Percentiles rank a stretch among this genome's conserved stretches.
Evolutionary conservation across 768 basidiomycete genomes (phyloP).

Genomic region (Wakefieldia striispora): DNA sequence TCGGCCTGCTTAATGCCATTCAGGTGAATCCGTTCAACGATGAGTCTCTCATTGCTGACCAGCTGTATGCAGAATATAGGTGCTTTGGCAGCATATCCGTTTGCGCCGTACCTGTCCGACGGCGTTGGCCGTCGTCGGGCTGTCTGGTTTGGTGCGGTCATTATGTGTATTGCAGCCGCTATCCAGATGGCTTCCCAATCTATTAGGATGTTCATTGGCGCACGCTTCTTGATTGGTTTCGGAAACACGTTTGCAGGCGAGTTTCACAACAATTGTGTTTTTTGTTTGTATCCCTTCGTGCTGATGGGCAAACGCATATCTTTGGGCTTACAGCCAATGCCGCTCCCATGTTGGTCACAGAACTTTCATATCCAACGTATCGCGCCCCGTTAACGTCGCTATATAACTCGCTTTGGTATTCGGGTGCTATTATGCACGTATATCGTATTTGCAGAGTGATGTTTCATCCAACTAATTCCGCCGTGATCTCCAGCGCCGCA

Average conservation of each 20-base stretch:
- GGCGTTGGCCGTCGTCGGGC: conserved; percentile 64
- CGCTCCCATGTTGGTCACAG: conserved; percentile 80
- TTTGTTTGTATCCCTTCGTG: too few relatives aligned
- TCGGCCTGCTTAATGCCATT: conserved; percentile 72
- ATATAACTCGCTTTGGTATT: conserved; percentile 86
- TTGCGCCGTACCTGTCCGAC: conserved; percentile 71
- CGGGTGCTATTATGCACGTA: conserved; percentile 72
- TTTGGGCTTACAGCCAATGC: conserved; percentile 46
- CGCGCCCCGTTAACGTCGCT: conserved; percentile 74
- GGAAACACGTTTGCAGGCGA: conserved; percentile 67
- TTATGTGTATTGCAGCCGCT: conserved; percentile 67
- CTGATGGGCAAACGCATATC: not conserved
- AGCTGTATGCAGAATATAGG: conserved; percentile 57
- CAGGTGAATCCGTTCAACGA: conserved; percentile 41
- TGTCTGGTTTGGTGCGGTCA: conserved; percentile 62
- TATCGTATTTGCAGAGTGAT: not conserved
- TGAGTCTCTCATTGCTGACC: too few relatives aligned
- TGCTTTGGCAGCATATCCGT: conserved; percentile 64
- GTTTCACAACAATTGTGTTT: conserved; percentile 9
- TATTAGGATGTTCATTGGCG: conserved; percentile 79
- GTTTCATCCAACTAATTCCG: too few relatives aligned
- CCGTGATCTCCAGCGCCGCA: too few relatives aligned
- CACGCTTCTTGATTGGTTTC: conserved; percentile 76
- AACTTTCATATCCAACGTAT: conserved; percentile 78
- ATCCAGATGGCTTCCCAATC: conserved; percentile 69